phyloP scores from a whole-genome alignment of 1,284 basidiomycete species.

The Puccinia novopanici region DNA sequence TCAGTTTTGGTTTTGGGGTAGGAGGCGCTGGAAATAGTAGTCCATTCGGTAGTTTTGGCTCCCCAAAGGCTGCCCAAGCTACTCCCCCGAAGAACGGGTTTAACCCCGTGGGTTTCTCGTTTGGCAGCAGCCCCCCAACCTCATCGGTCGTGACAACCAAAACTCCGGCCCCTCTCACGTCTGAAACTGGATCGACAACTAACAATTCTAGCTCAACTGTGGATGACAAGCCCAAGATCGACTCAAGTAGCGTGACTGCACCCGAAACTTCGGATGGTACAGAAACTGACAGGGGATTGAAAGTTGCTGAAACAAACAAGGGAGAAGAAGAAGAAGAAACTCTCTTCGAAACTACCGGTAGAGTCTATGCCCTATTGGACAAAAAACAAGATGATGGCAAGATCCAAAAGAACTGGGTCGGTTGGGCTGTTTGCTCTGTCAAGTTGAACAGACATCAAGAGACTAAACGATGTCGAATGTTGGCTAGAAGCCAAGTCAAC shows the following conservation, averaged over 20 bases:
- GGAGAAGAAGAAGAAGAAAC: slow-evolving; percentile 47
- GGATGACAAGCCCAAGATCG: background rate
- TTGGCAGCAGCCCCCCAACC: slow-evolving; percentile 40
- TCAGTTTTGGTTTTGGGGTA: slow-evolving; percentile 29
- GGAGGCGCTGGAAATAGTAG: background rate
- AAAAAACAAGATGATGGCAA: slow-evolving; percentile 37
- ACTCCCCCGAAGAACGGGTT: slow-evolving; percentile 32
- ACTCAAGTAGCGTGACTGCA: background rate
- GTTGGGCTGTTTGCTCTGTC: slow-evolving; percentile 25
- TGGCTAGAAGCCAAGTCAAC: slow-evolving; percentile 43
- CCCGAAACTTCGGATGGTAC: background rate
- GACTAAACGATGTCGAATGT: slow-evolving; percentile 20
- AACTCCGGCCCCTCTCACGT: background rate
- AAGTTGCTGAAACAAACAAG: background rate
- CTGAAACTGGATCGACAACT: background rate
- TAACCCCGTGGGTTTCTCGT: slow-evolving; percentile 48
- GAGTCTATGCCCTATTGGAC: slow-evolving; percentile 43
- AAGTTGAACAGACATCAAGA: slow-evolving; percentile 31
- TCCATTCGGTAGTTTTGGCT: slow-evolving; percentile 37
- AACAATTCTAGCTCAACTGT: background rate
- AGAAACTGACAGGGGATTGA: background rate
- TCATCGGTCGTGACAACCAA: background rate
- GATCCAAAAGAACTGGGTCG: slow-evolving; percentile 38
- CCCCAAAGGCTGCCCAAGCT: slow-evolving; percentile 5
- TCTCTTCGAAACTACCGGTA: slow-evolving; percentile 35